A percentile compares a stretch with the other conserved stretches of the same genome.
Evolutionary conservation across 1,284 basidiomycete species (phyloP).

Genomic region (Cryptococcus deneoformans): DNA sequence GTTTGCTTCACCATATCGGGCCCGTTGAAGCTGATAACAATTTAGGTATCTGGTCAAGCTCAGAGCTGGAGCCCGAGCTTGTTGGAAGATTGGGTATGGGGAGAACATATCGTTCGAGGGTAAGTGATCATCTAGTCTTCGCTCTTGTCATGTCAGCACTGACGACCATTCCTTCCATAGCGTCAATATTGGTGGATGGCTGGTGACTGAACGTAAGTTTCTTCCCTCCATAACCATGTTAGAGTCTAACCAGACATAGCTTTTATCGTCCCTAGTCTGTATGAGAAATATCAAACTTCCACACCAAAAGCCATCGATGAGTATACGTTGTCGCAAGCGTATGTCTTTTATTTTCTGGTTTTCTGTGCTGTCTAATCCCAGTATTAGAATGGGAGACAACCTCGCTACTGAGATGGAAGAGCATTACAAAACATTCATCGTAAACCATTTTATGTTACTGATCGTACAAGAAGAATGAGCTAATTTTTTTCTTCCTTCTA

Average conservation of each 20-base stretch:
- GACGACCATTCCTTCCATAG: slow-evolving; percentile 44
- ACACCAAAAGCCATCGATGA: slow-evolving; percentile 62
- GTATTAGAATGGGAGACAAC: slow-evolving; percentile 59
- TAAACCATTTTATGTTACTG: slow-evolving; percentile 9
- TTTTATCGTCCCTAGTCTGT: slow-evolving; percentile 77
- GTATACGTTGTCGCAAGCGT: slow-evolving; percentile 59
- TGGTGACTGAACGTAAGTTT: slow-evolving; percentile 52
- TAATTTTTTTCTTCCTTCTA: not conserved
- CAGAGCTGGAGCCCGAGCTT: slow-evolving; percentile 70
- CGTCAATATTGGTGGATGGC: slow-evolving; percentile 75
- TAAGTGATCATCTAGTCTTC: slow-evolving; percentile 8
- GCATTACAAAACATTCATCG: slow-evolving; percentile 71
- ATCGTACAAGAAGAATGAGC: not conserved
- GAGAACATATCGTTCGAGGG: slow-evolving; percentile 61
- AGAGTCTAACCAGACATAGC: slow-evolving; percentile 62
- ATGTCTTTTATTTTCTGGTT: slow-evolving; percentile 2
- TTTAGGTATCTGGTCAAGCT: slow-evolving; percentile 35
- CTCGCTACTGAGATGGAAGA: slow-evolving; percentile 58
- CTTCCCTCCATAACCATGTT: slow-evolving; percentile 17
- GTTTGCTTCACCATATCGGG: slow-evolving; percentile 7
- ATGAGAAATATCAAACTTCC: slow-evolving; percentile 55
- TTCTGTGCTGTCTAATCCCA: not conserved
- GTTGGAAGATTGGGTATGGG: slow-evolving; percentile 78
- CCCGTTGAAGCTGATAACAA: not conserved
- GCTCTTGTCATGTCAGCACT: not conserved